Conservation (phyloP, 1,284 basidiomycete genomes). For the Boletus sp. region DNA sequence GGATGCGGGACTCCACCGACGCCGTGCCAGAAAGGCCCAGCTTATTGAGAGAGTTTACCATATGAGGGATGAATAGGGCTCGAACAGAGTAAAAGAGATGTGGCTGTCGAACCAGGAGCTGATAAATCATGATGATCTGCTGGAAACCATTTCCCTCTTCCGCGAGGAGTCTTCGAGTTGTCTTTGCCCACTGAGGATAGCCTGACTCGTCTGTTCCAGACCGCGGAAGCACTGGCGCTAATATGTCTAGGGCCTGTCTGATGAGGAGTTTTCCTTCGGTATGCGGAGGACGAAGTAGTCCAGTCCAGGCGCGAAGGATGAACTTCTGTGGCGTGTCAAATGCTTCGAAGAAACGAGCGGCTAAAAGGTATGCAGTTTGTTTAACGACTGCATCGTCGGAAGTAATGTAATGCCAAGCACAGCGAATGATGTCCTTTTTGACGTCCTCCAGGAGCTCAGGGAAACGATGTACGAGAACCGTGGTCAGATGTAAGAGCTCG, state of each 20-base stretch:
- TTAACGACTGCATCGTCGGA: constrained; percentile 92
- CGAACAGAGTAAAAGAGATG: constrained; percentile 94
- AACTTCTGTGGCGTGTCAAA: constrained; percentile 95
- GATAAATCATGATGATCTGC: constrained; percentile 89
- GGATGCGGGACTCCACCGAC: constrained; percentile 79
- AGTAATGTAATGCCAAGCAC: constrained; percentile 90
- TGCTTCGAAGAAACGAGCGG: constrained; percentile 92
- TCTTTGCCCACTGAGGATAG: constrained; percentile 87
- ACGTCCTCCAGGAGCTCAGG: constrained; percentile 76
- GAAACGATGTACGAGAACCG: constrained; percentile 87
- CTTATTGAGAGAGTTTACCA: constrained; percentile 89
- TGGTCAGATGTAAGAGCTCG: constrained; percentile 91
- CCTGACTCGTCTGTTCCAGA: constrained; percentile 59
- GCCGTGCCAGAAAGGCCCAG: constrained; percentile 81
- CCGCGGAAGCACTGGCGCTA: constrained; percentile 86
- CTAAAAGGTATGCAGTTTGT: constrained; percentile 91
- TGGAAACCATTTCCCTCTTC: constrained; percentile 88
- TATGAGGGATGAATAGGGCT: constrained; percentile 94
- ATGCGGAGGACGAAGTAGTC: constrained; percentile 84
- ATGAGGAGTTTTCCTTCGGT: constrained; percentile 82
- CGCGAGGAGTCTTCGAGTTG: constrained; percentile 84
- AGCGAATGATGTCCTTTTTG: constrained; percentile 95
- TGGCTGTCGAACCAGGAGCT: constrained; percentile 90
- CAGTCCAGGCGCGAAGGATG: constrained; percentile 92
- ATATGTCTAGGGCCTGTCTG: constrained; percentile 87